Percentiles rank a stretch among this genome's conserved stretches.
These are phyloP conservation scores for Capsicum baccatum DNA, from an alignment of 257 asterid genomes.

Conservation along the genomic window DNA sequence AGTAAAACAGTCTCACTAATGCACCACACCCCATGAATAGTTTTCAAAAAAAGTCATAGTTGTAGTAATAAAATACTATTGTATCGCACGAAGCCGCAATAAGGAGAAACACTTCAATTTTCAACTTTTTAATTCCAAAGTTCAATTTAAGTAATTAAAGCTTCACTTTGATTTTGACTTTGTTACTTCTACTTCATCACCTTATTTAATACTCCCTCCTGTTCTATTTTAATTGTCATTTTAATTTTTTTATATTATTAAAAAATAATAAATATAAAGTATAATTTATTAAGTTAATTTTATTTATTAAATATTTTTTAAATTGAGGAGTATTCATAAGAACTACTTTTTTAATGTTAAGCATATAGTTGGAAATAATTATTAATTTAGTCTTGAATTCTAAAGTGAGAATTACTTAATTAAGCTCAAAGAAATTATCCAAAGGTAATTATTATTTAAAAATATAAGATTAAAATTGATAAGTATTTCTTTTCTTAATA, in stretches of 20 bases:
- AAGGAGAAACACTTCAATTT: constrained; percentile 11
- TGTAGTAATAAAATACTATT: background rate
- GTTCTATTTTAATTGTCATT: no score
- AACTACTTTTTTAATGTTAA: no score
- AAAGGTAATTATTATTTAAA: background rate
- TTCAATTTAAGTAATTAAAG: constrained; percentile 19
- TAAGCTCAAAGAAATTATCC: background rate
- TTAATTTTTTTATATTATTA: no score
- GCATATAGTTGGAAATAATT: no score
- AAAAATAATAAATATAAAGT: no score
- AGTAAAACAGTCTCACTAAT: no score
- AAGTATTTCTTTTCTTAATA: background rate
- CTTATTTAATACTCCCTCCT: background rate
- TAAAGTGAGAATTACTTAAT: background rate
- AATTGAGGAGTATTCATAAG: no score
- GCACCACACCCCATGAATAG: no score
- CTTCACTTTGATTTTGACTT: background rate
- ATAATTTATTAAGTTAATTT: no score
- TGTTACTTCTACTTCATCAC: background rate
- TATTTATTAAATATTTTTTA: no score
- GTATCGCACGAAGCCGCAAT: constrained; percentile 11
- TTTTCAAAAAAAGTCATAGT: background rate
- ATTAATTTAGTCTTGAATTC: no score
- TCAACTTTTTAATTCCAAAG: background rate
- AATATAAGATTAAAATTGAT: background rate